Percentiles rank a stretch among this genome's conserved stretches.
Evolutionary conservation across 2,329 filamentous ascomycete genomes (phyloP).

Genomic region (Ascosphaera pollenicola): DNA sequence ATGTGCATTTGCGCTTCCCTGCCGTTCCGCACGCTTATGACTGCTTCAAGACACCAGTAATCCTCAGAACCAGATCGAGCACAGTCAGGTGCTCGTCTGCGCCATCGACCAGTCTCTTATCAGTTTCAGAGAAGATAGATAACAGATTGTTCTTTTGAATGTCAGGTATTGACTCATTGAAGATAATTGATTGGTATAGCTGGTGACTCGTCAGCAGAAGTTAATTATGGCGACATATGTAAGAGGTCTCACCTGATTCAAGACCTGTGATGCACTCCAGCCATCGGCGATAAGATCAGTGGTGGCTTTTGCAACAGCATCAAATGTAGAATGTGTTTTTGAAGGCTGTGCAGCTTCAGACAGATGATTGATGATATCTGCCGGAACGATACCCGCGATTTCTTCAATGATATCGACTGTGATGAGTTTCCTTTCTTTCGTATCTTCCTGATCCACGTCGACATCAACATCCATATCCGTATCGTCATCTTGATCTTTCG

Average conservation of each 20-base stretch:
- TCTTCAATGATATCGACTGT: conserved; percentile 71
- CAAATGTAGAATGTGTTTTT: conserved; percentile 42
- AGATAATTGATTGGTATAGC: conserved; percentile 65
- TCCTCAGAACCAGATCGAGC: conserved; percentile 60
- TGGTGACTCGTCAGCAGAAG: conserved; percentile 12
- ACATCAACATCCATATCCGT: conserved; percentile 38
- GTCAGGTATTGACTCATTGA: conserved; percentile 65
- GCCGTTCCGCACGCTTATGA: too few relatives aligned
- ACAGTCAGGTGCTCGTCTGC: conserved; percentile 88
- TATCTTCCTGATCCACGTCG: conserved; percentile 16
- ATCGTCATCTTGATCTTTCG: conserved; percentile 28
- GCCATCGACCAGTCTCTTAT: conserved; percentile 86
- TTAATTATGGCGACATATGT: neutral
- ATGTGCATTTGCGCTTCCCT: too few relatives aligned
- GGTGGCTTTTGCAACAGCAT: conserved; percentile 53
- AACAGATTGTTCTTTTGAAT: conserved; percentile 79
- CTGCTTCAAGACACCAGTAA: conserved; percentile 45
- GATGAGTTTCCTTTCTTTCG: conserved; percentile 31
- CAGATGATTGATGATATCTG: conserved; percentile 45
- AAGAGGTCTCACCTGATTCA: conserved; percentile 39
- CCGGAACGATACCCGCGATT: conserved; percentile 85
- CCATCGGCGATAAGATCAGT: conserved; percentile 88
- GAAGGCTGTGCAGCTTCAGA: conserved; percentile 55
- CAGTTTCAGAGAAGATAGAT: conserved; percentile 73
- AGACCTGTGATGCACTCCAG: conserved; percentile 81